phyloP scores from a whole-genome alignment of 192 early-diverging fungal genomes.

The Backusella australiensis region DNA sequence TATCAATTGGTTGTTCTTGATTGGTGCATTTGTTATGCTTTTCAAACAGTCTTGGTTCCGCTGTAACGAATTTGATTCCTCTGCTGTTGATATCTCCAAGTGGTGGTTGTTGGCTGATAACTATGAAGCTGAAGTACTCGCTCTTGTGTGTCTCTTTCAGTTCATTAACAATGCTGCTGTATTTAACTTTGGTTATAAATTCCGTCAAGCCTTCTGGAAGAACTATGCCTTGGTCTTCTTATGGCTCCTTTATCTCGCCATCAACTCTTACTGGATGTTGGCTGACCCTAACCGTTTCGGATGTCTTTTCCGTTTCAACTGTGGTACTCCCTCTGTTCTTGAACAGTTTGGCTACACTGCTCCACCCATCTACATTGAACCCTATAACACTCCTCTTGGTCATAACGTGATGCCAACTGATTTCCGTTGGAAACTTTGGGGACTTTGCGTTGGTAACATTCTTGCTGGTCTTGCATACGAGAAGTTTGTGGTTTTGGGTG shows the following conservation, averaged over 20 bases:
- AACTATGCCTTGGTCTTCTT: conserved; percentile 57
- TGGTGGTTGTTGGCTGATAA: conserved; percentile 81
- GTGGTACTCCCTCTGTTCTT: conserved; percentile 26
- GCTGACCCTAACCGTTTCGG: conserved; percentile 66
- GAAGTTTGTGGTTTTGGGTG: conserved; percentile 45
- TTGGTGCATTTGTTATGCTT: conserved; percentile 48
- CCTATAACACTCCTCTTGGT: conserved; percentile 57
- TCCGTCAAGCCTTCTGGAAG: conserved; percentile 54
- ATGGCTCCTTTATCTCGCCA: conserved; percentile 47
- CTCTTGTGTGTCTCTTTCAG: conserved; percentile 62
- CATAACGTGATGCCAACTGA: conserved; percentile 59
- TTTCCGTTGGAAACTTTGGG: conserved; percentile 59
- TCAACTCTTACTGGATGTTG: conserved; percentile 55
- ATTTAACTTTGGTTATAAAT: conserved; percentile 65
- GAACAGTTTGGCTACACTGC: conserved; percentile 18
- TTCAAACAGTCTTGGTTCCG: conserved; percentile 53
- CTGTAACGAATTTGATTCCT: conserved; percentile 70
- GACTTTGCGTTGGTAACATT: conserved; percentile 43
- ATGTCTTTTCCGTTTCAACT: conserved; percentile 62
- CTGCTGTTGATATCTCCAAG: conserved; percentile 53
- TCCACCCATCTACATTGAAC: conserved; percentile 30
- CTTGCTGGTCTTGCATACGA: conserved; percentile 44
- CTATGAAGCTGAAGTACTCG: conserved; percentile 59
- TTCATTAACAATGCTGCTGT: conserved; percentile 66
- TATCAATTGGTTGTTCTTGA: conserved; percentile 65